A percentile compares a stretch with the other conserved stretches of the same genome.
Evolutionary conservation across 305 asterid genomes (phyloP).

Genomic region (Coffea humblotiana): DNA sequence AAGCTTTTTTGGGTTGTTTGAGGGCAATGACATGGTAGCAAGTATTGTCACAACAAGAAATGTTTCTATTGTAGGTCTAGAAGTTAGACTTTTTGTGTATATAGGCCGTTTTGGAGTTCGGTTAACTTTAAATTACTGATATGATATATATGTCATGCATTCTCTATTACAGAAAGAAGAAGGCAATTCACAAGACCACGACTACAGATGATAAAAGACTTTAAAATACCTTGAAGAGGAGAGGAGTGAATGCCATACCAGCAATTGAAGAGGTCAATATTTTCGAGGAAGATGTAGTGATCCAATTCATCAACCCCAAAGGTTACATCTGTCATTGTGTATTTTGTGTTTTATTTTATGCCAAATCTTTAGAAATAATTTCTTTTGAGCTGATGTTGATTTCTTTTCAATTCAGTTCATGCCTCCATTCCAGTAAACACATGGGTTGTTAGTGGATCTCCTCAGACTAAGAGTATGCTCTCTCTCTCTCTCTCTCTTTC

Average conservation of each 20-base stretch:
- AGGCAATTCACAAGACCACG: conserved; percentile 44
- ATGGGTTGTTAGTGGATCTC: conserved; percentile 37
- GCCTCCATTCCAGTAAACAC: conserved; percentile 36
- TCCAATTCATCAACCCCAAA: conserved; percentile 47
- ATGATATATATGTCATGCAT: background rate
- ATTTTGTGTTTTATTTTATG: background rate
- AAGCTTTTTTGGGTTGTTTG: background rate
- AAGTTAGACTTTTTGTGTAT: background rate
- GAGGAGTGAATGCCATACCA: conserved; percentile 48
- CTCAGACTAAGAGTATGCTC: conserved; percentile 32
- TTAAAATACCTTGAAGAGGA: conserved; percentile 45
- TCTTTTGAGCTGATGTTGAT: background rate
- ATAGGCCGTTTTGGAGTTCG: background rate
- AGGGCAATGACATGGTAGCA: background rate
- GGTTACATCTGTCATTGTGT: conserved; percentile 35
- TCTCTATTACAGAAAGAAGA: conserved; percentile 43
- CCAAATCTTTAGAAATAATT: background rate
- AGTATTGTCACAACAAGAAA: background rate
- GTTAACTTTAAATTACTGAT: too few species aligned
- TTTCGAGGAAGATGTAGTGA: conserved; percentile 45
- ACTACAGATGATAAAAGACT: conserved; percentile 55
- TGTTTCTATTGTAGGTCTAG: background rate
- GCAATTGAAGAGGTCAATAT: conserved; percentile 50
- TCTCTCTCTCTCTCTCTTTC: background rate
- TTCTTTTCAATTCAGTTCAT: conserved; percentile 23